phyloP scores from a whole-genome alignment of 306 rosid genomes.

The Herpetospermum pedunculosum region DNA sequence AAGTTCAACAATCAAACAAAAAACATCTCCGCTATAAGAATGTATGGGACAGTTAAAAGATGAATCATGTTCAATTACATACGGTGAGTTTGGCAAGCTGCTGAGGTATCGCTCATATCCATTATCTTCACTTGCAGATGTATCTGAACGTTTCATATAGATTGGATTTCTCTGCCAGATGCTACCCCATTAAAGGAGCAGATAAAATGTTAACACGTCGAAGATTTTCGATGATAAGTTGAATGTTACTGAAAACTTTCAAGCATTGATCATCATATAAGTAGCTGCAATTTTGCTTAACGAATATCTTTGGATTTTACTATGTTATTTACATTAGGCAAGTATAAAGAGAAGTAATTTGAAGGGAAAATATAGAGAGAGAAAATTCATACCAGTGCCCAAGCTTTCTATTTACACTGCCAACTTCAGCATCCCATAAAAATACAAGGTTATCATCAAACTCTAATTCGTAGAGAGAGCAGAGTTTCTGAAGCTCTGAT shows the following conservation, averaged over 20 bases:
- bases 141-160: slow-evolving; percentile 18
- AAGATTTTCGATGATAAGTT: background rate
- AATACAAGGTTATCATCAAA: slow-evolving; percentile 33
- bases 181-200: slow-evolving; percentile 36
- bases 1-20: slow-evolving; percentile 16
- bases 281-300: background rate
- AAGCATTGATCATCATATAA: background rate
- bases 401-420: slow-evolving; percentile 48
- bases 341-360: background rate
- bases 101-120: slow-evolving; percentile 32
- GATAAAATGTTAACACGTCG: slow-evolving; percentile 3
- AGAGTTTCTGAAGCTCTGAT: slow-evolving; percentile 29
- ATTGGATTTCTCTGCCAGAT: slow-evolving; percentile 42
- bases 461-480: slow-evolving; percentile 26
- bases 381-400: slow-evolving; percentile 41
- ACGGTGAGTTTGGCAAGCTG: slow-evolving; percentile 31
- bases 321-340: background rate
- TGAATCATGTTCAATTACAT: slow-evolving; percentile 18
- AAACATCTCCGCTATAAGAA: background rate
- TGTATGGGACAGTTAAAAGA: background rate
- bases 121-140: slow-evolving; percentile 26
- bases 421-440: slow-evolving; percentile 16
- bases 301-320: background rate
- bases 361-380: background rate
- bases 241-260: background rate